A percentile compares a stretch with the other conserved stretches of the same genome.
These are phyloP conservation scores for Haberlea rhodopensis DNA, from an alignment of 257 asterid species.

Conservation along the genomic window DNA sequence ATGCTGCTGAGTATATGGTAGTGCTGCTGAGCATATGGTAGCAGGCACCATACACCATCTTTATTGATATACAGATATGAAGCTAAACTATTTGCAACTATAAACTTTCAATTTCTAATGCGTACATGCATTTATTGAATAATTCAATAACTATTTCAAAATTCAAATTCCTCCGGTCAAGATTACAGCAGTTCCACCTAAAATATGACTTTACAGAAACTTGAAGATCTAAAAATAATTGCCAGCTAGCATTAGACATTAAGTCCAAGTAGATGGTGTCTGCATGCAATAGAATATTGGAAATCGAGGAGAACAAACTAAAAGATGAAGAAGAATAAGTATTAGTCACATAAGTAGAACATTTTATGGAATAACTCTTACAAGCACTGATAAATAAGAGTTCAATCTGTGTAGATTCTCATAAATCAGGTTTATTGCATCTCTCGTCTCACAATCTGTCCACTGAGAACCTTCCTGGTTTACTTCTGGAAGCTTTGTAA, in stretches of 20 bases:
- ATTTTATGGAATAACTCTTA: slow-evolving; percentile 43
- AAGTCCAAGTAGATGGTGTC: not conserved
- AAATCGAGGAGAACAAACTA: slow-evolving; percentile 18
- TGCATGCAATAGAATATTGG: slow-evolving; percentile 16
- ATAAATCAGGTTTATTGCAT: slow-evolving; percentile 71
- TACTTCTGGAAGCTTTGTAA: slow-evolving; percentile 84
- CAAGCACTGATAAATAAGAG: slow-evolving; percentile 71
- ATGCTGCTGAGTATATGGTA: not conserved
- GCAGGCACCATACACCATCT: too few species aligned
- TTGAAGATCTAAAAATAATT: not conserved
- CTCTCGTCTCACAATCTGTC: slow-evolving; percentile 80
- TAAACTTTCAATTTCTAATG: not conserved
- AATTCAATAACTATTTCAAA: not conserved
- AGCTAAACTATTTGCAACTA: not conserved
- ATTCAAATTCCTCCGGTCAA: slow-evolving; percentile 8
- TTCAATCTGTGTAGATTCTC: slow-evolving; percentile 75
- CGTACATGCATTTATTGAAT: not conserved
- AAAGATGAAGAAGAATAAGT: slow-evolving; percentile 10
- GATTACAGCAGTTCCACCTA: not conserved
- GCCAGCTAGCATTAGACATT: slow-evolving; percentile 4
- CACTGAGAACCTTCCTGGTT: slow-evolving; percentile 85
- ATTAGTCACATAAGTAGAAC: slow-evolving; percentile 18
- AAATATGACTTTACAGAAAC: not conserved
- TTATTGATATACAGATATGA: not conserved
- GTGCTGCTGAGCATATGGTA: not conserved